Conservation (phyloP, 495 filamentous ascomycete genomes). For the Aspergillus heteromorphus region DNA sequence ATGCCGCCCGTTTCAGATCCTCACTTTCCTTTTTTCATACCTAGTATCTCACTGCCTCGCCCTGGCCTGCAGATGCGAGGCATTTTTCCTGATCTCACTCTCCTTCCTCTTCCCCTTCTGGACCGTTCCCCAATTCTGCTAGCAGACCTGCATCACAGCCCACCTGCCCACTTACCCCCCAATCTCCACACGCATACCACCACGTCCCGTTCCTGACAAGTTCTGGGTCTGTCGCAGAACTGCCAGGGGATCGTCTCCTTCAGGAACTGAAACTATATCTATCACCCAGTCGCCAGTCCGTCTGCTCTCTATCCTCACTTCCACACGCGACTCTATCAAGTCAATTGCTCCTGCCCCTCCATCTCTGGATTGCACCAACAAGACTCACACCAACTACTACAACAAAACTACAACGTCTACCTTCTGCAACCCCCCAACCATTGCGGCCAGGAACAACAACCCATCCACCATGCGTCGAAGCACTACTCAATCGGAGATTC, state of each 20-base stretch:
- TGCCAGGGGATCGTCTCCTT: slow-evolving; percentile 12
- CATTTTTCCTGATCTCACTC: slow-evolving; percentile 14
- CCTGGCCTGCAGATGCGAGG: slow-evolving; percentile 14
- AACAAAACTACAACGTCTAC: slow-evolving; percentile 2
- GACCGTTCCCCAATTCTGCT: slow-evolving; percentile 10
- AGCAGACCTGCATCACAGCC: slow-evolving; percentile 21
- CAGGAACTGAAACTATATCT: slow-evolving; percentile 19
- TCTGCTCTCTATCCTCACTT: slow-evolving; percentile 11
- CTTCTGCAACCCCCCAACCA: not conserved
- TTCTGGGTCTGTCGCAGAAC: slow-evolving; percentile 6
- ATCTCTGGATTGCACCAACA: slow-evolving; percentile 3
- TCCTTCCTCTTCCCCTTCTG: not conserved
- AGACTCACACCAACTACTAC: not conserved
- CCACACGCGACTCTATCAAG: slow-evolving; percentile 11
- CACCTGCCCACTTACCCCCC: slow-evolving; percentile 13
- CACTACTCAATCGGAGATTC: slow-evolving; percentile 21
- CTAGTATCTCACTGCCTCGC: slow-evolving; percentile 10
- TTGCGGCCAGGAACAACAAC: not conserved
- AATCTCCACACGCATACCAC: slow-evolving; percentile 17
- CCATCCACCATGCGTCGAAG: slow-evolving; percentile 24
- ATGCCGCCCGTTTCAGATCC: slow-evolving; percentile 12
- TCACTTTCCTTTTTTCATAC: slow-evolving; percentile 3
- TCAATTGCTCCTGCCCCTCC: slow-evolving; percentile 1
- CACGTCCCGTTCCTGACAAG: slow-evolving; percentile 14
- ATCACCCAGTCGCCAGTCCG: slow-evolving; percentile 17